Conservation (phyloP, 2,329 filamentous ascomycete genomes). For the Ascosphaera apis region DNA sequence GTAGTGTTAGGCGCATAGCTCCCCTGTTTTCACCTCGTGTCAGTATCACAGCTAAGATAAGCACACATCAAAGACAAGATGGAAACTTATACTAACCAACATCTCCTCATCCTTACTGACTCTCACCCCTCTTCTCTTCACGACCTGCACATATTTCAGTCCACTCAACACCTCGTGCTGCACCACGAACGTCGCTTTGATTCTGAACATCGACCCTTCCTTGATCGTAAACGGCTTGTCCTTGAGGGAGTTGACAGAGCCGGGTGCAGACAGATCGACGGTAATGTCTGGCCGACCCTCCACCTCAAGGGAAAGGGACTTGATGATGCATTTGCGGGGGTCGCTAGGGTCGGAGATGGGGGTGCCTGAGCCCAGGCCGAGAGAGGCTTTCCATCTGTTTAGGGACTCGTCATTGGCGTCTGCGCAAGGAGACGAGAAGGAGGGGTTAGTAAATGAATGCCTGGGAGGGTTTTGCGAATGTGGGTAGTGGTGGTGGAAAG, state of each 20-base stretch:
- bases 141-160: conserved; percentile 83
- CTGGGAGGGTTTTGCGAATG: background rate
- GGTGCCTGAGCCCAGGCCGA: conserved; percentile 54
- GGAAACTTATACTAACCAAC: conserved; percentile 42
- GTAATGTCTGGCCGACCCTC: conserved; percentile 63
- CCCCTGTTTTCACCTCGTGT: conserved; percentile 30
- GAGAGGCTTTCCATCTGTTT: conserved; percentile 90
- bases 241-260: conserved; percentile 56
- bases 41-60: background rate
- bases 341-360: conserved; percentile 57
- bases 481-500: background rate
- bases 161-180: conserved; percentile 92
- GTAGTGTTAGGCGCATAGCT: conserved; percentile 86
- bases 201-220: conserved; percentile 80
- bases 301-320: conserved; percentile 69
- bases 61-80: background rate
- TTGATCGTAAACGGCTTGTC: conserved; percentile 93
- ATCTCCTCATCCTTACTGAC: conserved; percentile 93
- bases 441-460: conserved; percentile 2
- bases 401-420: conserved; percentile 71
- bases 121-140: conserved; percentile 70
- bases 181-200: conserved; percentile 85
- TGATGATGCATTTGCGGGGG: conserved; percentile 77
- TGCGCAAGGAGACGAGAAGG: conserved; percentile 10
- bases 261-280: conserved; percentile 59